These are phyloP conservation scores for Boletus insuetus DNA, from an alignment of 768 basidiomycete genomes.

Conservation along the genomic window DNA sequence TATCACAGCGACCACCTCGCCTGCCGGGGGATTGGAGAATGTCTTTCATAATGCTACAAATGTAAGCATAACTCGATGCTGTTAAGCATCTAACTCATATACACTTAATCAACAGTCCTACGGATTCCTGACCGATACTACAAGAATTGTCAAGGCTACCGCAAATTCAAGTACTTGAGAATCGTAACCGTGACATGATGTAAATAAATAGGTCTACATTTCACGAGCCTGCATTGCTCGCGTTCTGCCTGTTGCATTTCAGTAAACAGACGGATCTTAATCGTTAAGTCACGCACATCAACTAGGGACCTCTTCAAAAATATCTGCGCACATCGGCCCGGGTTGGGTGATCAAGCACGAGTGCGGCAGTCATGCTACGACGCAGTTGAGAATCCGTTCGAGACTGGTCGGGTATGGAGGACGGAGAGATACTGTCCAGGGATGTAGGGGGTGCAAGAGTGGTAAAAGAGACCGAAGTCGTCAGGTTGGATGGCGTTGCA, in stretches of 20 bases:
- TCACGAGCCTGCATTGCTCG: not conserved
- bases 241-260: not conserved
- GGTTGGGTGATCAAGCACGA: not conserved
- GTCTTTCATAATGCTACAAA: constrained; percentile 55
- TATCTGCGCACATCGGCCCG: not conserved
- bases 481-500: not conserved
- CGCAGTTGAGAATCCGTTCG: not conserved
- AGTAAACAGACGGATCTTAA: not conserved
- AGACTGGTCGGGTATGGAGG: not conserved
- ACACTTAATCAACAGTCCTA: constrained; percentile 37
- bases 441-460: constrained; percentile 16
- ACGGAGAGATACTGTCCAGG: not conserved
- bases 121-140: constrained; percentile 47
- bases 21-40: constrained; percentile 53
- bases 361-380: not conserved
- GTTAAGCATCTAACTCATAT: not conserved
- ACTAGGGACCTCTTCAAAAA: not conserved
- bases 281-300: constrained; percentile 2
- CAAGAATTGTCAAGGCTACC: constrained; percentile 26
- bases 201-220: not conserved
- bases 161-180: not conserved
- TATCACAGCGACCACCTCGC: constrained; percentile 61
- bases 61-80: constrained; percentile 34
- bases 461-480: not conserved
- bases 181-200: not conserved